Base-by-base conservation (phyloP, 352 stramenopile species). In the Pythium brassicae region DNA sequence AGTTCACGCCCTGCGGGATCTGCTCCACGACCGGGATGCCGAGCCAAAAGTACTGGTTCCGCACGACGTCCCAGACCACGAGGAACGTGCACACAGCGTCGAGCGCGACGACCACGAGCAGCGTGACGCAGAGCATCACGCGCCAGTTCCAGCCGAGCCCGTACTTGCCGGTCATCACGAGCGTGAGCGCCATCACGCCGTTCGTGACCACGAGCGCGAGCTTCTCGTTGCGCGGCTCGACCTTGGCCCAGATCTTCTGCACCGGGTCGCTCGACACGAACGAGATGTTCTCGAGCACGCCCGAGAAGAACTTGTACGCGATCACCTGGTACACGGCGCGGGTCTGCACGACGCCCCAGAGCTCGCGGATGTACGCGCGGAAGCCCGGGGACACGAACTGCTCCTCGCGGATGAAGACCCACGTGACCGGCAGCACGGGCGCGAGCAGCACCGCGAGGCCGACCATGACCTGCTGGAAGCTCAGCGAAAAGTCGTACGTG, bases 311-410 rank as follows among this genome's bases (percentile, higher is more conserved):
- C 35, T 69, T 76, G 61, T 76, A 78, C 15, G 68, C 67, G 34
- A 78, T 71, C 43, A 78, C 65, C 47, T 78, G 70, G 64, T 78
- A 82, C 62, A 87, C 55, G 4, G 71, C 62, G 17, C 62, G 61
- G 6, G 43, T 63, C 62, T 86, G 64, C 7, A 86, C 25, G 2
- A 76, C 54, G 15, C 25, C 35, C 67, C 70, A 87, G 2, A 85
- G 47, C 9, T 72, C 51, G 5, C 23, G 55, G 15, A 75, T 8
- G 60, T 86, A 84, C 43, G 55, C 57, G 39, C 49, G 51, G 50
- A 84, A 75, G 8, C 66, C 57, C 17, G 69, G 57, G 8, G 53
- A 60, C 14, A 60, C 57, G 42, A 72, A 46, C 45, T 79, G 78
- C 48, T 72, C 50, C 50, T 86, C 76, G 40, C 70, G 55, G 26